Percentiles rank a stretch among this genome's conserved stretches.
Conservation (phyloP, 108 stramenopile species). For the Discostella stelligeroides region DNA sequence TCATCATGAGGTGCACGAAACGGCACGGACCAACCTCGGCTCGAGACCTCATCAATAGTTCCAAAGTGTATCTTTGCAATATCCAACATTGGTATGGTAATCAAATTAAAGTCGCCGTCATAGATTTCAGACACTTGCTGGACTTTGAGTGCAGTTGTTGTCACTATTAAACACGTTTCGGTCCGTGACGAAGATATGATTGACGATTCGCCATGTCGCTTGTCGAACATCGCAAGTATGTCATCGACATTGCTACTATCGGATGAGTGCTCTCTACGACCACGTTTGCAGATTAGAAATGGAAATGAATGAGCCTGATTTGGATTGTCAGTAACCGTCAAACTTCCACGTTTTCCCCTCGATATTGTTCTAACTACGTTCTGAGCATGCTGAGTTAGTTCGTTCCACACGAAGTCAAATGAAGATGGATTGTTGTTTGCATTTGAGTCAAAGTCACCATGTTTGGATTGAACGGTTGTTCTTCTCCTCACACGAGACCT, state of each 20-base stretch:
- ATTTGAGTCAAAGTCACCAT: background rate
- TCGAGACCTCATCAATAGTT: conserved; percentile 46
- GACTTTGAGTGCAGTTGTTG: conserved; percentile 14
- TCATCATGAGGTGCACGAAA: conserved; percentile 8
- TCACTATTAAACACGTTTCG: conserved; percentile 34
- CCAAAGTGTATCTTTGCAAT: conserved; percentile 44
- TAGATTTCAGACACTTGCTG: conserved; percentile 4
- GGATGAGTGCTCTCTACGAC: conserved; percentile 1
- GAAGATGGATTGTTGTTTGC: conserved; percentile 1
- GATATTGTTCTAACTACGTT: conserved; percentile 21
- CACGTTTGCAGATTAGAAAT: conserved; percentile 34
- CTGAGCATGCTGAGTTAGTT: conserved; percentile 36
- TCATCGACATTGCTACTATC: conserved; percentile 14
- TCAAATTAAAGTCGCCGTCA: background rate
- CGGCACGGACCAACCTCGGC: conserved; percentile 43
- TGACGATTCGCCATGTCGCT: conserved; percentile 24
- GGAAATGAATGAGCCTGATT: conserved; percentile 23
- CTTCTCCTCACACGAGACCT: conserved; percentile 29
- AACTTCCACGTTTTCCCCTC: conserved; percentile 9
- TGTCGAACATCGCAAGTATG: conserved; percentile 34
- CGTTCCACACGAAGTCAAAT: conserved; percentile 29
- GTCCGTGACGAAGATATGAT: conserved; percentile 22
- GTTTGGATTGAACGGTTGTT: background rate
- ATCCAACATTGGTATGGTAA: conserved; percentile 36
- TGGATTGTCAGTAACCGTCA: conserved; percentile 13